Base-by-base conservation (phyloP, 1,139 yeast species). In the Arxiozyma bovina region DNA sequence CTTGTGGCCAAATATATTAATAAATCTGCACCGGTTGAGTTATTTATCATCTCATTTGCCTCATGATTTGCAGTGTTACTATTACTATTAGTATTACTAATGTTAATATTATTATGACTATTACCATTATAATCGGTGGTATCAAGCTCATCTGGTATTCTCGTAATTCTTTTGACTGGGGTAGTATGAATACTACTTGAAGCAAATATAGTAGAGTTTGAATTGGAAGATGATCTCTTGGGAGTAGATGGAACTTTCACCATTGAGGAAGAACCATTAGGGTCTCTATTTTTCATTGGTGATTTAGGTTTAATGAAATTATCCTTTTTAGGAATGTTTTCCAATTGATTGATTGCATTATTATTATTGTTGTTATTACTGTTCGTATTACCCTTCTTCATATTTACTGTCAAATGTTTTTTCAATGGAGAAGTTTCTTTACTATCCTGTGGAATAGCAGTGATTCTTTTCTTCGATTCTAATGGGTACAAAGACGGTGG, bases 1-100 rank as follows among this genome's bases (percentile, higher is more conserved):
- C 70, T 66, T 23, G 72, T 66, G 2, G 72, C 71, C 18, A 69
- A 54, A 51, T 68, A 69, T 67, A 69, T 67, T 46, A 69, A 57
- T 41, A 69, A 52, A 57, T 69, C 72, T 7, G 71, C 71, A n/a
- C 70, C 72, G 7, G 64, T 58, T 43, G 66, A 54, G 41, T 53
- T 54, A 47, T 45, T 30, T 34, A 34, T 34, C 40, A 34, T 34
- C 12, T 45, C 47, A 45, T 45, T 7, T 27, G 18, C 7, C 9
- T n/a, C 27, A 27, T 43, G 17, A 15, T 41, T 5, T 12, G 17
- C 5, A 40, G 23, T 23, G 22, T n/a, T 40, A 18, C 23, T 25
- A 25, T 23, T 25, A 41, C 55, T 30, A 57, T 59, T 50, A 52
- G 50, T 17, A 53, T 25, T 18, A 46, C 30, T 27, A 27, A 27